These are phyloP conservation scores for Magnaporthales sp. DNA, from an alignment of 2,329 filamentous ascomycete species.

Conservation along the genomic window DNA sequence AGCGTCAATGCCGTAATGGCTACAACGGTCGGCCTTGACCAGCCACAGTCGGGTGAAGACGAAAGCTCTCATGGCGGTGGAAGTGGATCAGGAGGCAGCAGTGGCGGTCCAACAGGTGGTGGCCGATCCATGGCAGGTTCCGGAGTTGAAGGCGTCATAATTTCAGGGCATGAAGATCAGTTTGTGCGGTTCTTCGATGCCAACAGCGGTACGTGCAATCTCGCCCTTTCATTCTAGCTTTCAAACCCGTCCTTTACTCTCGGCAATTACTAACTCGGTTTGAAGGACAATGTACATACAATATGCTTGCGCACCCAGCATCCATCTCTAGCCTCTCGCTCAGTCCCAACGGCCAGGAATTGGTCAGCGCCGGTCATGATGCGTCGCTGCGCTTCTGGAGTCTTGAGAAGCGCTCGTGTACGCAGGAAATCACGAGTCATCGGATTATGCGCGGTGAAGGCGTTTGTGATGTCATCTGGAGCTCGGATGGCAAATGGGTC, in stretches of 20 bases:
- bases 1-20: constrained; percentile 90
- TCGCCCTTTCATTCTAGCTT: not conserved
- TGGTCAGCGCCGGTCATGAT: constrained; percentile 93
- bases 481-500: constrained; percentile 87
- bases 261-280: not conserved
- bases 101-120: constrained; percentile 69
- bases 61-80: not conserved
- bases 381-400: constrained; percentile 96
- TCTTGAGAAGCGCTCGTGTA: constrained; percentile 88
- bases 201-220: constrained; percentile 74
- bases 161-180: constrained; percentile 92
- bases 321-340: constrained; percentile 87
- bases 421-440: constrained; percentile 89
- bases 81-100: constrained; percentile 60
- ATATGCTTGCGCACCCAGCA: constrained; percentile 92
- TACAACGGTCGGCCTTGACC: constrained; percentile 74
- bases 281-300: constrained; percentile 97
- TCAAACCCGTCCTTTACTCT: no score
- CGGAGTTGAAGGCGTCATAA: constrained; percentile 85
- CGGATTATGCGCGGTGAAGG: constrained; percentile 93
- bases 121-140: constrained; percentile 56
- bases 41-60: constrained; percentile 41
- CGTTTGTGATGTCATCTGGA: constrained; percentile 92
- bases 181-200: constrained; percentile 97
- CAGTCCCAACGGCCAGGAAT: constrained; percentile 85